Base-by-base conservation (phyloP, 768 basidiomycete genomes). In the Cubamyces sp. region DNA sequence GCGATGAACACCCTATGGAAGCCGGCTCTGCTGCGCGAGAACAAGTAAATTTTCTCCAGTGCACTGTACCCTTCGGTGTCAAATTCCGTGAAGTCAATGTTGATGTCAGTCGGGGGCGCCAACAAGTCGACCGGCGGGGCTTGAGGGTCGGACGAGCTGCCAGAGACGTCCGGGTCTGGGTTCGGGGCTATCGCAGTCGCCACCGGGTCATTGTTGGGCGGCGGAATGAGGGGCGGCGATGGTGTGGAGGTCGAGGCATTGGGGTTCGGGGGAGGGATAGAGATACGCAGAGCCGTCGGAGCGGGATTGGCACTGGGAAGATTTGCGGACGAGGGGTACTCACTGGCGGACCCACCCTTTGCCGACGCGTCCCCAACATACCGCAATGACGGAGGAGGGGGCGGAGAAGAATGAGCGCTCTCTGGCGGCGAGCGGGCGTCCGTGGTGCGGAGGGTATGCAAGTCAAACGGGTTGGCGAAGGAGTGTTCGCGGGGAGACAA, bases 11-110 rank as follows among this genome's bases (percentile, higher is more conserved):
- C 83, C 41, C 92, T 84, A 68, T 87, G 86, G 62, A 86, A 84
- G 34, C 78, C 75, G 49, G 87, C 86, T 64, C 85, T 85, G 75
- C 92, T 94, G 64, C 88, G 82, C 62, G 90, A 88, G 68, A 93
- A 92, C 53, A 97, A 84, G 76, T 94, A 97, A 63, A 96, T 96
- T 71, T 91, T 88, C 77, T 98, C 96, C 50, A 98, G 84, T 21
- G 91, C 84, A 73, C 78, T 91, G 63, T 96, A 81, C 56, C 85
- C 85, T 64, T 93, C 92, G 66, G 94, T 91, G 66, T 95, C 93
- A 69, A 87, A 67, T 54, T 72, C 69, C 11, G 76, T 73, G 37
- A 80, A 74, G 61, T 81, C 80, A 26, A 75, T 51, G 21, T 71
- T 71, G 19, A 64, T 4, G 18, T 64, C 65, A 0, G 61, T n/a